Percentiles rank a stretch among this genome's conserved stretches.
Evolutionary conservation across 176 grass and related monocot genomes (phyloP).

Genomic region (Eremochloa ophiuroides): DNA sequence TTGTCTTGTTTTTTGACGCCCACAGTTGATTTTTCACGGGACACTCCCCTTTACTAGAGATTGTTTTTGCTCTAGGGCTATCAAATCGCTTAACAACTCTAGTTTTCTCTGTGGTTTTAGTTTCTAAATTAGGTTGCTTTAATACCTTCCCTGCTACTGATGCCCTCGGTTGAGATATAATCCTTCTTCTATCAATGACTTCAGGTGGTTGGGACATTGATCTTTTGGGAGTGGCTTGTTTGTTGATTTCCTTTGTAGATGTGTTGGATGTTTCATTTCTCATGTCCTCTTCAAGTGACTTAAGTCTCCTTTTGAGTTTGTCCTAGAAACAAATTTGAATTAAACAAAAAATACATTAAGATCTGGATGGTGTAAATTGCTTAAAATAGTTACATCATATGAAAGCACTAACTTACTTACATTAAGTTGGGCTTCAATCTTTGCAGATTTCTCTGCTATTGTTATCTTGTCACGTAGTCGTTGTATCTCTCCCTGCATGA

Average conservation of each 20-base stretch:
- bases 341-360: background rate
- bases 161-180: constrained; percentile 43
- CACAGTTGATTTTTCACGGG: constrained; percentile 31
- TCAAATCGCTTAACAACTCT: constrained; percentile 23
- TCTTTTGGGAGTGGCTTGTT: constrained; percentile 41
- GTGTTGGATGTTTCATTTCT: constrained; percentile 39
- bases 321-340: constrained; percentile 50
- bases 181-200: constrained; percentile 34
- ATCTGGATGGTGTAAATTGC: background rate
- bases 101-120: constrained; percentile 32
- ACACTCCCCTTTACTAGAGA: constrained; percentile 23
- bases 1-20: constrained; percentile 33
- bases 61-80: constrained; percentile 18
- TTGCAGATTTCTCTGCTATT: constrained; percentile 71
- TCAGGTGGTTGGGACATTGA: constrained; percentile 42
- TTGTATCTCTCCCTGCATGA: constrained; percentile 71
- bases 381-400: background rate
- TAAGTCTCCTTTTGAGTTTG: constrained; percentile 71
- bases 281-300: constrained; percentile 64
- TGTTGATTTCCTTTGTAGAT: constrained; percentile 37
- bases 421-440: constrained; percentile 69
- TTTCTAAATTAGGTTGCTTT: constrained; percentile 39
- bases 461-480: constrained; percentile 61
- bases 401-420: constrained; percentile 32
- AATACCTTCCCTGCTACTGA: constrained; percentile 34